Base-by-base conservation (phyloP, 2,329 filamentous ascomycete species). In the Dactylellina leptospora region DNA sequence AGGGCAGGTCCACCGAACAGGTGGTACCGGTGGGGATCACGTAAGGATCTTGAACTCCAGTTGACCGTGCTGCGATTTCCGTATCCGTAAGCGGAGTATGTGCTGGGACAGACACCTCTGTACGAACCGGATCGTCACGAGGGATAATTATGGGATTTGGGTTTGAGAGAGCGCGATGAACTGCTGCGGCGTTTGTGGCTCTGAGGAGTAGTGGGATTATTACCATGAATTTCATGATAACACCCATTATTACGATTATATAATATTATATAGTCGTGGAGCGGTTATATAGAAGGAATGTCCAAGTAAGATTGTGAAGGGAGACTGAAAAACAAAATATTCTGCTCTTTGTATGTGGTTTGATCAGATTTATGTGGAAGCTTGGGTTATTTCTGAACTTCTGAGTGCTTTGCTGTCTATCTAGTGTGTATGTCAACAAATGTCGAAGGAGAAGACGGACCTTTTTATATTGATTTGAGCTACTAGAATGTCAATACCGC, bases 1-100 rank as follows among this genome's bases (percentile, higher is more conserved):
- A 60, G 0, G 63, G 47, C 6, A 69, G 23, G 11, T 47, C 53
- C 3, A 33, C 54, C 18, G 36, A 54, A 23, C 55, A 69, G 4
- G 11, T 16, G 4, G 23, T 48, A 18, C 20, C 27, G 4, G 36
- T 4, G 5, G 38, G 20, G 4, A 69, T 33, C n/a, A 16, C 20
- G 22, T 54, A 38, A 6, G 27, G 16, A 10, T 40, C 11, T 13
- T 54, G 54, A 8, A 68, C 62, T 27, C 54, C 45, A 1, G 47
- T 25, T 18, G 62, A 33, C 27, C 54, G 33, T 4, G 33, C 45
- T 1, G 44, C 53, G 18, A 68, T 68, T 20, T 45, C 33, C 16
- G 23, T 25, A 9, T 40, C 4, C 11, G 30, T 38, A 22, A 58
- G 44, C 16, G 62, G 53, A 4, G 62, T 28, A 18, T 68, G 53